Percentiles rank a stretch among this genome's conserved stretches.
phyloP scores from a whole-genome alignment of 306 rosid species.

The Sicyos baderoa region DNA sequence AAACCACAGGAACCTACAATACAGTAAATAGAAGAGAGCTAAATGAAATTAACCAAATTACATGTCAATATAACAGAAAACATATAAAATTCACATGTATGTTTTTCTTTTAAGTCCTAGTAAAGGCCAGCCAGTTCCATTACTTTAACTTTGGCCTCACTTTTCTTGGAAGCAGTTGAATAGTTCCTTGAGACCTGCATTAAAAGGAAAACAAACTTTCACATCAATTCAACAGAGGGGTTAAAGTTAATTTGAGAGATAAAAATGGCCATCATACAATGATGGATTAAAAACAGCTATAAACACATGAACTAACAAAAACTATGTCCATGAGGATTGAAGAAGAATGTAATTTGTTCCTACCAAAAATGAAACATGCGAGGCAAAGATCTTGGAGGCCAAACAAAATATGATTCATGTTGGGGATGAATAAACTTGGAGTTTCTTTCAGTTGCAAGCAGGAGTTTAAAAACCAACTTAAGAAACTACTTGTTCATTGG shows the following conservation, averaged over 20 bases:
- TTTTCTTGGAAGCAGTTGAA: constrained; percentile 44
- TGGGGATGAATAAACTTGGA: constrained; percentile 11
- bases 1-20: constrained; percentile 61
- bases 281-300: neutral
- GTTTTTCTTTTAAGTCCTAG: neutral
- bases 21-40: neutral
- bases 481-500: neutral
- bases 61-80: neutral
- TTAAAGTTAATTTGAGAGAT: neutral
- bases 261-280: neutral
- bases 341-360: neutral
- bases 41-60: neutral
- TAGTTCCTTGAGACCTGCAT: constrained; percentile 58
- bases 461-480: constrained; percentile 8
- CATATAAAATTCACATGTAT: neutral
- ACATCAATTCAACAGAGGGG: neutral
- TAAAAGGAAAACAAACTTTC: neutral
- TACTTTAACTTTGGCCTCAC: constrained; percentile 60
- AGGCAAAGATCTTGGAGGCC: neutral
- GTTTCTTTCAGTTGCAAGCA: neutral
- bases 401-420: neutral
- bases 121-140: constrained; percentile 13
- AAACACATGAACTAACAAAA: neutral
- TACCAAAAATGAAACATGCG: neutral
- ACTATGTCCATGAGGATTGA: constrained; percentile 1